phyloP scores from a whole-genome alignment of 2,329 filamentous ascomycete genomes.

The Fusarium sp. region DNA sequence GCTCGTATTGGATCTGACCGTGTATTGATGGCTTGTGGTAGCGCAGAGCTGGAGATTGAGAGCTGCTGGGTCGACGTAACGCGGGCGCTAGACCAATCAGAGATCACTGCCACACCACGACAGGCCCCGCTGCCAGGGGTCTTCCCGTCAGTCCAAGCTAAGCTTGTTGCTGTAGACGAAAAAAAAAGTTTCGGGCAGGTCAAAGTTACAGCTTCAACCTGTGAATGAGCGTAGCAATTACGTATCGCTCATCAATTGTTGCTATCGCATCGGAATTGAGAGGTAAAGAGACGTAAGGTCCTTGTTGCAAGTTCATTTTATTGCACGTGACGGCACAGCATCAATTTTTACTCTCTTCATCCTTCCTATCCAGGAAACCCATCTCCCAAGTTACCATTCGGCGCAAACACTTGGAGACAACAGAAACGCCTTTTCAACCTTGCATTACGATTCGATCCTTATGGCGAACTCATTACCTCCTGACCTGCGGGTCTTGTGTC shows the following conservation, averaged over 20 bases:
- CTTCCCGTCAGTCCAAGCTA: constrained; percentile 37
- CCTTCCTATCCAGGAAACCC: constrained; percentile 3
- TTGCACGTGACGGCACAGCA: constrained; percentile 10
- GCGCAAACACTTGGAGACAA: constrained; percentile 26
- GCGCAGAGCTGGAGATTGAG: constrained; percentile 26
- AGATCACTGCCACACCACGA: constrained; percentile 33
- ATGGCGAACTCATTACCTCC: constrained; percentile 59
- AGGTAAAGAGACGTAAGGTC: neutral
- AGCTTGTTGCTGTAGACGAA: constrained; percentile 30
- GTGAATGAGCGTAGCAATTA: constrained; percentile 9
- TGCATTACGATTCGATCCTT: neutral
- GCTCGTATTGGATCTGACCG: constrained; percentile 24
- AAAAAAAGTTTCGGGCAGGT: constrained; percentile 44
- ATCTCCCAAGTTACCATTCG: neutral
- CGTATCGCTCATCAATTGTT: neutral
- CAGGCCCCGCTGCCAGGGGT: constrained; percentile 41
- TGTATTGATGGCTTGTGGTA: neutral
- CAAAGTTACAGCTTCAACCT: constrained; percentile 23
- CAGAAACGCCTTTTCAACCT: neutral
- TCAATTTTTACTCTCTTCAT: constrained; percentile 15
- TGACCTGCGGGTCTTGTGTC: constrained; percentile 74
- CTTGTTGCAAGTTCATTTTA: no score
- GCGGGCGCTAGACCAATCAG: constrained; percentile 44
- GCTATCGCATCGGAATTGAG: neutral
- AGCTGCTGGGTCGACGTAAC: constrained; percentile 41